Percentiles rank a stretch among this genome's conserved stretches.
Evolutionary conservation across 1,284 basidiomycete genomes (phyloP).

Genomic region (Marasmius fiardii): DNA sequence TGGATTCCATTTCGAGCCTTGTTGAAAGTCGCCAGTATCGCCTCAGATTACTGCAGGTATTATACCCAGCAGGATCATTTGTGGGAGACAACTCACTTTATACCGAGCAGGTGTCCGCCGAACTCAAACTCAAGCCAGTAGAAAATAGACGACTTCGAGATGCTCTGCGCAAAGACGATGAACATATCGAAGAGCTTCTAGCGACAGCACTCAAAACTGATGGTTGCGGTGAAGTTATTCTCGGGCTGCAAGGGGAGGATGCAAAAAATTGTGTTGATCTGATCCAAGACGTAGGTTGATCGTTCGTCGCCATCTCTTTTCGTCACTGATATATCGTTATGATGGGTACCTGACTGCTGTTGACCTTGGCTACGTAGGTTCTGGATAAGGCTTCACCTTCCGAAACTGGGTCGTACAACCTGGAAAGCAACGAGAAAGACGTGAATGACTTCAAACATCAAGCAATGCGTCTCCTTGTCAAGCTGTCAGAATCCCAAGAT

Average conservation of each 20-base stretch:
- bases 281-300: slow-evolving; percentile 17
- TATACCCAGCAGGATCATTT: background rate
- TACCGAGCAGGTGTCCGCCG: slow-evolving; percentile 12
- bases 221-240: slow-evolving; percentile 9
- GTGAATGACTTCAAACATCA: slow-evolving; percentile 13
- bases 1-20: slow-evolving; percentile 19
- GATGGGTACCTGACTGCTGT: background rate
- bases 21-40: slow-evolving; percentile 18
- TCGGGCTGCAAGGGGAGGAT: slow-evolving; percentile 17
- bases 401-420: background rate
- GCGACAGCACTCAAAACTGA: slow-evolving; percentile 8
- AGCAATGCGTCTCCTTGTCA: slow-evolving; percentile 21
- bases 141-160: slow-evolving; percentile 16
- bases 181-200: slow-evolving; percentile 15
- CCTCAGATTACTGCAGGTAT: slow-evolving; percentile 17
- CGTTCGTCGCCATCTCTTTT: background rate
- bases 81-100: background rate
- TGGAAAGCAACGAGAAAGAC: background rate
- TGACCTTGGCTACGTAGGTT: background rate
- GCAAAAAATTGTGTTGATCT: slow-evolving; percentile 20
- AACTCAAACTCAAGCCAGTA: slow-evolving; percentile 11
- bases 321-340: background rate
- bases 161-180: slow-evolving; percentile 19
- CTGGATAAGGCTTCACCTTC: background rate
- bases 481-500: slow-evolving; percentile 20